These are phyloP conservation scores for Cardamine occulta DNA, from an alignment of 345 rosid species.

Conservation along the genomic window DNA sequence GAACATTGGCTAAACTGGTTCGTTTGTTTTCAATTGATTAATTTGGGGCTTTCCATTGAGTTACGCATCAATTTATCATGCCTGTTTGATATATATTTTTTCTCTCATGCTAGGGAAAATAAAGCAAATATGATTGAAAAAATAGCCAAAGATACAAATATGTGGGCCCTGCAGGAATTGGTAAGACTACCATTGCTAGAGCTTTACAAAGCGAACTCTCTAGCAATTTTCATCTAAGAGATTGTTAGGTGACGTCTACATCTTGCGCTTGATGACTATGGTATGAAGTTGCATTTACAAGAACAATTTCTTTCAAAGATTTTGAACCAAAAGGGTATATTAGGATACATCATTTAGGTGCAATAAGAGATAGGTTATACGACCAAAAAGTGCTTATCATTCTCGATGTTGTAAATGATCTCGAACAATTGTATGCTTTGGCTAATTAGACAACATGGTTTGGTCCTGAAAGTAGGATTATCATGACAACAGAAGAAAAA, in stretches of 20 bases:
- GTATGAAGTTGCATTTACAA: neutral
- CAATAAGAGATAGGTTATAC: neutral
- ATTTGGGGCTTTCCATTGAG: neutral
- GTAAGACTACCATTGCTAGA: conserved; percentile 1
- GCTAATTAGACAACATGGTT: neutral
- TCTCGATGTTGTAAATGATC: conserved; percentile 1
- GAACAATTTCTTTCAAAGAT: neutral
- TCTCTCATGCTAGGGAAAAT: neutral
- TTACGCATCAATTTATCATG: neutral
- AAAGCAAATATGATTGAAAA: neutral
- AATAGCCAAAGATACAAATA: neutral
- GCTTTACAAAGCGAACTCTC: neutral
- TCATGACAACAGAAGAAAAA: neutral
- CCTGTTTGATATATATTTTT: neutral
- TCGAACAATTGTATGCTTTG: neutral
- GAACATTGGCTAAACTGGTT: neutral
- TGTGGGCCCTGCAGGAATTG: neutral
- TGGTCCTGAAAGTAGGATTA: neutral
- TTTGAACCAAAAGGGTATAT: neutral
- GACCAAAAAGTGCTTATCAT: neutral
- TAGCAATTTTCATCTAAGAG: neutral
- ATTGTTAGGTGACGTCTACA: neutral
- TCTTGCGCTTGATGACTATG: neutral
- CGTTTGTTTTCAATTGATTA: neutral
- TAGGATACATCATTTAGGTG: neutral